Base-by-base conservation (phyloP, 371 early-diverging fungal genomes). In the Entomophthora muscae region DNA sequence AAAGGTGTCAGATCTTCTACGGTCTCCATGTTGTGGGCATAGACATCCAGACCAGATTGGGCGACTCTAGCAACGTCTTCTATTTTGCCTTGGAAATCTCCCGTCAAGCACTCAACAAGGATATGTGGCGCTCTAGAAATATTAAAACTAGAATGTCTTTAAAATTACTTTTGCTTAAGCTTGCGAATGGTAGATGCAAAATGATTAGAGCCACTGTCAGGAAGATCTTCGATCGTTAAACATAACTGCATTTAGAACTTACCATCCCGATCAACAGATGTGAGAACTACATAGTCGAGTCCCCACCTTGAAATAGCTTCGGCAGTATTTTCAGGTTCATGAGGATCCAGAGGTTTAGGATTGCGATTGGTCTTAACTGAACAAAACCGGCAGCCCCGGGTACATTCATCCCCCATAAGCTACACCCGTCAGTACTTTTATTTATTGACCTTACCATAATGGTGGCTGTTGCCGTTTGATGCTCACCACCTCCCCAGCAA, bases 351-450 rank as follows among this genome's bases (percentile, higher is more conserved):
- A 0, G 97, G 83, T 52, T 79, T 80, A 5, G 98, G 98, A 1
- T 72, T 75, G 65, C 85, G 83, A 74, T 83, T 92, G 27, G 98
- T 98, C 77, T 97, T 96, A 52, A 97, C 98, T 7, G 95, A 90
- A 70, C 98, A 98, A 81, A 98, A 98, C 32, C 97, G 81, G 75
- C 98, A 98, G 0, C 95, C 98, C 57, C 98, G 82, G 1, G 98
- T 98, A 74, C 98, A 98, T 72, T 93, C 92, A 69, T 94, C 95
- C 64, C 98, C 98, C 97, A 98, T 96, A 69, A 98, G 75, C 83
- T 82, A 65, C 12, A n/a, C 22, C 31, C 1, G 57, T 1, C 17
- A 51, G 3, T 27, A 26, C 5, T 53, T 1, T 63, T 26, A 31
- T 22, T 13, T 0, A 58, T 17, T 28, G 17, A 27, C 60, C 32